A percentile compares a stretch with the other conserved stretches of the same genome.
Conservation (phyloP, 805 yeast species). For the Candida orba region DNA sequence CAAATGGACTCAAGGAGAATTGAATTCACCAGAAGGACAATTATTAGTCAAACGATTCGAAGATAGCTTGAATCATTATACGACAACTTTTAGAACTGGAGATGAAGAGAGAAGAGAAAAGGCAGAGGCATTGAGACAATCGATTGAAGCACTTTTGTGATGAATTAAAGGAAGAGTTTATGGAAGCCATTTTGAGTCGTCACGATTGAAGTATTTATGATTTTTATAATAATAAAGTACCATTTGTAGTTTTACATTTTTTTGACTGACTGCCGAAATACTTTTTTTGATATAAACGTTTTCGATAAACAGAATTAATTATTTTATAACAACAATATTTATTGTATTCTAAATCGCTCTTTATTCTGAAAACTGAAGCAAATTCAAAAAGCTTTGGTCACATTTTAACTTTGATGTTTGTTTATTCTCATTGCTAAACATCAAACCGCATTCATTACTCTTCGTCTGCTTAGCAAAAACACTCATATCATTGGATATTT, state of each 20-base stretch:
- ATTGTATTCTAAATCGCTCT: too few species aligned
- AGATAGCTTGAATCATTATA: slow-evolving; percentile 15
- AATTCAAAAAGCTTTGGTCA: too few species aligned
- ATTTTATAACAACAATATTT: background rate
- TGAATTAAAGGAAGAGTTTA: background rate
- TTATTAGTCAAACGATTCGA: slow-evolving; percentile 13
- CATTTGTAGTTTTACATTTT: too few species aligned
- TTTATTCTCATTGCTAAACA: too few species aligned
- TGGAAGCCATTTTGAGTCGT: background rate
- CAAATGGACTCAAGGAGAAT: slow-evolving; percentile 17
- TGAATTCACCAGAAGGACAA: slow-evolving; percentile 13
- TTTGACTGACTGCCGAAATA: too few species aligned
- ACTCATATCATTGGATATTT: too few species aligned
- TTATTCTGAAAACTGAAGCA: too few species aligned
- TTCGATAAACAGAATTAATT: too few species aligned
- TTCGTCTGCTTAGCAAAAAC: too few species aligned
- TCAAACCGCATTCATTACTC: too few species aligned
- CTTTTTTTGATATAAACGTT: background rate
- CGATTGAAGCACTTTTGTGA: slow-evolving; percentile 13
- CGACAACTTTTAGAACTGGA: slow-evolving; percentile 1
- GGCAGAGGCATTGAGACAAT: slow-evolving; percentile 12
- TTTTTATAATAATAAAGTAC: too few species aligned
- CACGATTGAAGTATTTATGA: background rate
- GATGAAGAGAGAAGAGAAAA: slow-evolving; percentile 4
- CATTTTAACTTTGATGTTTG: too few species aligned